Evolutionary conservation across 148 eudicot species (phyloP), one percentile per base, ranked within the genome.

Genomic region (Nyssa sinensis): DNA sequence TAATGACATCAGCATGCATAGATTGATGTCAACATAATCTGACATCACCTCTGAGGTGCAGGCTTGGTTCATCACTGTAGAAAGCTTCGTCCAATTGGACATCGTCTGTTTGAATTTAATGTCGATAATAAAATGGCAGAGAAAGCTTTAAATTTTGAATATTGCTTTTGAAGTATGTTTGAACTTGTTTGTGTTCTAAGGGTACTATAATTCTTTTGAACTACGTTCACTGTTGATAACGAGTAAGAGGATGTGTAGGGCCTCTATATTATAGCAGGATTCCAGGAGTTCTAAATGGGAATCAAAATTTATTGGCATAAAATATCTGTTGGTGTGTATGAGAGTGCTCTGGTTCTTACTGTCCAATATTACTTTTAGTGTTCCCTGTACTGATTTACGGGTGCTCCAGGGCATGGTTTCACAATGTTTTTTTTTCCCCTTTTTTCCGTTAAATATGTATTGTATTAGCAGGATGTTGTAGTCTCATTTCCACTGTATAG

Each of bases 401-500:
- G 37, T 21, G 58, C 14, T 17, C 67, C 17, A n/a, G 49, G 27
- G 64, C 33, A 12, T 66, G 67, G 61, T 29, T 73, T 63, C 44
- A 47, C 29, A 31, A 12, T 24, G 5, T 62, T 33, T 24, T 73
- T 19, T 29, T 32, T 3, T 5, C n/a, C 27, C 62, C 7, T 39
- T 39, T 39, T 39, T 7, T 3, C 16, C 16, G 2, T 11, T 44
- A 11, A 44, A 11, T 19, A 28, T 47, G 32, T 64, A 41, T 79
- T 67, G 33, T 1, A 24, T 68, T 70, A 64, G 70, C 78, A 85
- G 88, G 86, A 81, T 75, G 73, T 66, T 35, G 84, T 85, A 47
- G 82, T 64, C 72, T 78, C 88, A 61, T 80, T 85, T 76, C 88
- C 86, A 53, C 84, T 83, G 19, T 84, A 84, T 66, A 86, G 79